Evolutionary conservation across 2,329 filamentous ascomycete genomes (phyloP), one percentile per base, ranked within the genome.

Genomic region (Cryphonectria radicalis): DNA sequence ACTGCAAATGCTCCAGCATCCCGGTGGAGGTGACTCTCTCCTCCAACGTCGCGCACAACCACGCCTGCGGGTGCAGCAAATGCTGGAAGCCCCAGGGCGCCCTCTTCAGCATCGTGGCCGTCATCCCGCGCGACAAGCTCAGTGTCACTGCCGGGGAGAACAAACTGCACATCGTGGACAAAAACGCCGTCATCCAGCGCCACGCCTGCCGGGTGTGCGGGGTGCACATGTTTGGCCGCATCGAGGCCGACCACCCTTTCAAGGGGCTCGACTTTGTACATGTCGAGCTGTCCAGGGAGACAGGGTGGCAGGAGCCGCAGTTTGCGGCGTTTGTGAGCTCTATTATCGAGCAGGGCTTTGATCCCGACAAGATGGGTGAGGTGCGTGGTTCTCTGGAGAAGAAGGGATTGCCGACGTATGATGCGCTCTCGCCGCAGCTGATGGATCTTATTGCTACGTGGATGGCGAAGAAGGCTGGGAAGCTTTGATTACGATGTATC

Each of bases 301-400:
- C 86, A 77, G 90, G 90, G n/a, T 92, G 90, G 90, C 90, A 92
- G 80, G 90, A 91, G 81, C 89, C 89, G 8, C 90, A 92, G 77
- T 92, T 92, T 74, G 90, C 90, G 2, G 90, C 86, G 0, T 92
- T 92, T 72, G 89, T 92, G 55, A 89, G 86, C 50, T 90, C 86
- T 70, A 88, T 92, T 71, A 91, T 92, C 72, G 90, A 92, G 85
- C 89, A 91, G 77, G 90, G 90, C 1, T 90, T 88, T 75, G 79
- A 85, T 63, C 87, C 89, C 0, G 78, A 81, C 22, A 81, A 83
- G 50, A 90, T 90, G 76, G 85, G 83, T 65, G 84, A 82, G 25
- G 86, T 92, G 4, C 83, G 90, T 59, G 74, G 72, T 2, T 86
- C 83, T 78, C 84, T 92, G 71, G 84, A 83, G 80, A 76, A 78